Conservation (phyloP, 2,329 filamentous ascomycete species). For the Curvularia eragrostidis region DNA sequence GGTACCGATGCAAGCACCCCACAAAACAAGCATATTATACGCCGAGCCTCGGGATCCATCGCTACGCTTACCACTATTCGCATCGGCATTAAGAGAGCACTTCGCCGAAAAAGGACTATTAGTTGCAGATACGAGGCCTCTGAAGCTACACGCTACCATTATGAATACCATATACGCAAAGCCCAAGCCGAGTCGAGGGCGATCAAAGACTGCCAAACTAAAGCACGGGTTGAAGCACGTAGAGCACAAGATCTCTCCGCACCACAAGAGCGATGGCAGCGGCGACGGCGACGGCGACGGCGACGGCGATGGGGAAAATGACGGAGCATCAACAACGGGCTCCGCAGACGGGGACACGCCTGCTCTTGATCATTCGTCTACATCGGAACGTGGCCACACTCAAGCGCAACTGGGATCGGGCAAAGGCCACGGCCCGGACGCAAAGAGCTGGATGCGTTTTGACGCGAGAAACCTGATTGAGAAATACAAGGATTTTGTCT, state of each 20-base stretch:
- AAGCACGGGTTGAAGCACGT: conserved; percentile 7
- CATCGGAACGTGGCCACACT: not conserved
- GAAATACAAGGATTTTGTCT: conserved; percentile 69
- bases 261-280: conserved; percentile 3
- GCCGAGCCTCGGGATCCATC: conserved; percentile 64
- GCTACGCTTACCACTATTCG: conserved; percentile 63
- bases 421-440: conserved; percentile 18
- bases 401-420: not conserved
- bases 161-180: conserved; percentile 83
- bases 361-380: not conserved
- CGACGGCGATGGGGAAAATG: not conserved
- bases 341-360: conserved; percentile 8
- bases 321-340: conserved; percentile 13
- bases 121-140: conserved; percentile 63
- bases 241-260: conserved; percentile 6
- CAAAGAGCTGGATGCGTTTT: conserved; percentile 48
- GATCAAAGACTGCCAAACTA: conserved; percentile 15
- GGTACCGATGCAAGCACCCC: conserved; percentile 65
- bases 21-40: conserved; percentile 70
- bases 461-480: conserved; percentile 55
- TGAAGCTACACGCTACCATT: conserved; percentile 84
- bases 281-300: not conserved
- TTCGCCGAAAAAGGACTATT: conserved; percentile 67
- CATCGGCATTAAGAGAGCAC: conserved; percentile 58
- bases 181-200: conserved; percentile 43